These are phyloP conservation scores for Leucocoprinus sp. DNA, from an alignment of 768 basidiomycete species.

Conservation along the genomic window DNA sequence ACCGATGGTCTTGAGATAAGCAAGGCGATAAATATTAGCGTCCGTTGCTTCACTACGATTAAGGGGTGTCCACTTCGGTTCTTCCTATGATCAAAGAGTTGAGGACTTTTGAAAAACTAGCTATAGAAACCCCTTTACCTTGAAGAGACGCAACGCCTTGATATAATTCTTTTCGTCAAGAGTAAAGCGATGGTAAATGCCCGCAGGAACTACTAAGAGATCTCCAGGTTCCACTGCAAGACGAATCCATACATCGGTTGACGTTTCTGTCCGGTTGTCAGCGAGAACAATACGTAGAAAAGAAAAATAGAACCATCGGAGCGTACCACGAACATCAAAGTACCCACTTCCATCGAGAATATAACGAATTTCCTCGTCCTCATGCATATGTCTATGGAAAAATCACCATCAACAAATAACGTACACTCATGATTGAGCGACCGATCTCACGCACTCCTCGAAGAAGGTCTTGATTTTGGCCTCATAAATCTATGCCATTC, in stretches of 20 bases:
- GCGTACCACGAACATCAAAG: slow-evolving; percentile 89
- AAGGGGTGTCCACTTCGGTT: slow-evolving; percentile 84
- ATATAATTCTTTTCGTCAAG: slow-evolving; percentile 70
- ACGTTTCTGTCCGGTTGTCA: slow-evolving; percentile 38
- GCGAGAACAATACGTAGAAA: background rate
- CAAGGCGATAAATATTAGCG: slow-evolving; percentile 48
- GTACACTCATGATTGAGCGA: background rate
- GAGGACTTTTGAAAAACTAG: no score
- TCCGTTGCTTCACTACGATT: slow-evolving; percentile 60
- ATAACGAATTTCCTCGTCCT: slow-evolving; percentile 93
- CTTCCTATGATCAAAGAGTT: no score
- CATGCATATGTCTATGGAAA: slow-evolving; percentile 72
- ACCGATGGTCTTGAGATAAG: slow-evolving; percentile 48
- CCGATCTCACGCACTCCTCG: slow-evolving; percentile 53
- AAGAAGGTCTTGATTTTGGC: slow-evolving; percentile 77
- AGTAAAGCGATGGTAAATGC: slow-evolving; percentile 93
- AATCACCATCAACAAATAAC: background rate
- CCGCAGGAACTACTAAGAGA: slow-evolving; percentile 79
- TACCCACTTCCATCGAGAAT: slow-evolving; percentile 82
- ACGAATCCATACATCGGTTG: slow-evolving; percentile 74
- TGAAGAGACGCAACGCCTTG: slow-evolving; percentile 77
- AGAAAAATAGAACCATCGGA: slow-evolving; percentile 18
- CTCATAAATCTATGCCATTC: slow-evolving; percentile 49
- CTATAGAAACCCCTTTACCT: no score
- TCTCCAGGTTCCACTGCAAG: slow-evolving; percentile 71